Base-by-base conservation (phyloP, 495 filamentous ascomycete species). In the Tuber calosporum region DNA sequence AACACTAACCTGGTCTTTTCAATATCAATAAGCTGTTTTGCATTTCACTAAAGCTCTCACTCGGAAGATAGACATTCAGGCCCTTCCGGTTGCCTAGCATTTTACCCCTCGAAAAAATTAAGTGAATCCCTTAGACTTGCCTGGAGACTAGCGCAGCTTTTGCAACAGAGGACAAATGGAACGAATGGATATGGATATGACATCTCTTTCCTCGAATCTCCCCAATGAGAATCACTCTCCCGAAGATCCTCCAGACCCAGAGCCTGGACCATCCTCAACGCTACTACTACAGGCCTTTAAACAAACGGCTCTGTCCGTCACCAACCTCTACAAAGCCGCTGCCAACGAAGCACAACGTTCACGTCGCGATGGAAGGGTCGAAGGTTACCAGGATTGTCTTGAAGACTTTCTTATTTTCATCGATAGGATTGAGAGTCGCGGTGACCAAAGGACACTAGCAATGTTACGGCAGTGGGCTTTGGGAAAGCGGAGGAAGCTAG, bases 371-470 rank as follows among this genome's bases (percentile, higher is more conserved):
- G 77, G 80, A 13, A 88, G 89, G 36, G 84, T 87, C 15, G 88
- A 91, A 53, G 96, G 96, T 7, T 98, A 97, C 79, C 93, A 97
- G 80, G 93, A 98, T 74, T 96, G 93, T 38, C 85, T 99, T 67
- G 93, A 97, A 71, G 95, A 98, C 74, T 83, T 99, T 5, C 82
- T 97, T 4, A 82, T 86, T 20, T 97, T 97, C 77, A 85, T 98
- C 39, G 93, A 97, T 78, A 89, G 87, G 53, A 67, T 81, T 0
- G 79, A 81, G 20, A 69, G 73, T 9, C 72, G 74, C n/a, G 77
- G 67, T 13, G 79, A 81, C 8, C n/a, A 70, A 66, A 77, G 67
- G 40, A 75, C 79, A 8, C 26, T 76, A 8, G 78, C 77, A 68
- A 75, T 75, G 70, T 37, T 81, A 30, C 79, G 75, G 13, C 79